Evolutionary conservation across 495 filamentous ascomycete species (phyloP).

Genomic region (Arthonia radiata): DNA sequence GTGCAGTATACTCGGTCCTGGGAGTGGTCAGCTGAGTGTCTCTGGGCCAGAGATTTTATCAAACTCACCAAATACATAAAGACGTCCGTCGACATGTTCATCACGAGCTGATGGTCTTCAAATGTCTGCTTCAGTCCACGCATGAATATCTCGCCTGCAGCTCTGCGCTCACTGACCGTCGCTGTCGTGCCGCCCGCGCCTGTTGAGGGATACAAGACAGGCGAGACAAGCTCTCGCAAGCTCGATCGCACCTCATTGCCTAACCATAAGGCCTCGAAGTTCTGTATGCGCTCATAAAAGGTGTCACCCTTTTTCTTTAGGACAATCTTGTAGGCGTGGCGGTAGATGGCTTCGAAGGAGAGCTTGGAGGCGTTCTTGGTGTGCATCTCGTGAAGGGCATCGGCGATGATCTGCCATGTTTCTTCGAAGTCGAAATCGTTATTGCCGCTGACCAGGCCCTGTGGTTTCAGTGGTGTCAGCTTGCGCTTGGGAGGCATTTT

Average conservation of each 20-base stretch:
- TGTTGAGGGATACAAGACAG: conserved; percentile 24
- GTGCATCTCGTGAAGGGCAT: conserved; percentile 66
- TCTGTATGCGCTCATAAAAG: conserved; percentile 57
- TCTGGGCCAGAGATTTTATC: background rate
- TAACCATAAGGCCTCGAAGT: conserved; percentile 64
- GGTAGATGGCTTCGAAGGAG: conserved; percentile 90
- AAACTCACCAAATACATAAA: conserved; percentile 78
- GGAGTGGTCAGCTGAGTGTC: background rate
- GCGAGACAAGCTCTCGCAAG: conserved; percentile 35
- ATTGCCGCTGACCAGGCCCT: conserved; percentile 25
- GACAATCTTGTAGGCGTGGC: conserved; percentile 89
- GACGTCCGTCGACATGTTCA: conserved; percentile 95
- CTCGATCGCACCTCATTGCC: conserved; percentile 34
- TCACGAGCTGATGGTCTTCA: conserved; percentile 71
- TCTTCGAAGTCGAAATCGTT: conserved; percentile 52
- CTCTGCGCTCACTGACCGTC: conserved; percentile 49
- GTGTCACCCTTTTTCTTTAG: conserved; percentile 59
- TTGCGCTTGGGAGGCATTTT: too few relatives aligned
- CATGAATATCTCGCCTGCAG: conserved; percentile 66
- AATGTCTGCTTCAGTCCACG: conserved; percentile 49
- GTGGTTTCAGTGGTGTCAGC: too few relatives aligned
- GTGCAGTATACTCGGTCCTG: conserved; percentile 54
- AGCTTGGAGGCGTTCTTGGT: conserved; percentile 71
- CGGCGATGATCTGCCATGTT: conserved; percentile 48
- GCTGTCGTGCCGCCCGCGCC: conserved; percentile 5